A percentile compares a stretch with the other conserved stretches of the same genome.
Conservation (phyloP, 805 yeast species). For the Cyberlindnera euphorbiiphila region DNA sequence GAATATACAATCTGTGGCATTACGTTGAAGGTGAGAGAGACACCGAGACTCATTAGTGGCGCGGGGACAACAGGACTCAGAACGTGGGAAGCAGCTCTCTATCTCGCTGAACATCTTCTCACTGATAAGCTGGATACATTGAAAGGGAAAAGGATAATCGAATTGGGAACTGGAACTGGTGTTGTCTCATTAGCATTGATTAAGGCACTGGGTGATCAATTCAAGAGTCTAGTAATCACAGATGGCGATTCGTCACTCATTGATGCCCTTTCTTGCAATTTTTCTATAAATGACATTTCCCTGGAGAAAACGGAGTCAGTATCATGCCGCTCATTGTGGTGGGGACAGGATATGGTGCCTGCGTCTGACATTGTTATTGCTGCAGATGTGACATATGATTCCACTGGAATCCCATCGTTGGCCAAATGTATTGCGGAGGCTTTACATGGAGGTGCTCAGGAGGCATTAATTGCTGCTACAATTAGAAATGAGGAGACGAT, state of each 20-base stretch:
- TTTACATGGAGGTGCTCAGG: conserved; percentile 17
- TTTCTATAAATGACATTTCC: conserved; percentile 39
- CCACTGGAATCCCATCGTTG: conserved; percentile 51
- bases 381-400: conserved; percentile 88
- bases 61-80: conserved; percentile 84
- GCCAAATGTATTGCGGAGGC: conserved; percentile 40
- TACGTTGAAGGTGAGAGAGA: conserved; percentile 44
- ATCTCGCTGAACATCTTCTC: conserved; percentile 49
- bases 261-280: conserved; percentile 41
- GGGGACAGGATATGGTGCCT: conserved; percentile 47
- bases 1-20: conserved; percentile 27
- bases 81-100: conserved; percentile 92
- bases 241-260: conserved; percentile 65
- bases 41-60: conserved; percentile 63
- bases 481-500: conserved; percentile 58
- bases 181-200: conserved; percentile 49
- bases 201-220: conserved; percentile 9
- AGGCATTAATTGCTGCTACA: conserved; percentile 65
- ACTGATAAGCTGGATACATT: conserved; percentile 6
- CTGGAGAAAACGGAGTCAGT: conserved; percentile 22
- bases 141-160: conserved; percentile 43
- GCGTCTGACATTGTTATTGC: conserved; percentile 50
- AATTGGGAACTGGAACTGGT: conserved; percentile 91
- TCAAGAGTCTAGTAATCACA: conserved; percentile 42
- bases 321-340: conserved; percentile 47